Evolutionary conservation across 495 filamentous ascomycete genomes (phyloP), one percentile per base, ranked within the genome.

Genomic region (Xylaria flabelliformis): DNA sequence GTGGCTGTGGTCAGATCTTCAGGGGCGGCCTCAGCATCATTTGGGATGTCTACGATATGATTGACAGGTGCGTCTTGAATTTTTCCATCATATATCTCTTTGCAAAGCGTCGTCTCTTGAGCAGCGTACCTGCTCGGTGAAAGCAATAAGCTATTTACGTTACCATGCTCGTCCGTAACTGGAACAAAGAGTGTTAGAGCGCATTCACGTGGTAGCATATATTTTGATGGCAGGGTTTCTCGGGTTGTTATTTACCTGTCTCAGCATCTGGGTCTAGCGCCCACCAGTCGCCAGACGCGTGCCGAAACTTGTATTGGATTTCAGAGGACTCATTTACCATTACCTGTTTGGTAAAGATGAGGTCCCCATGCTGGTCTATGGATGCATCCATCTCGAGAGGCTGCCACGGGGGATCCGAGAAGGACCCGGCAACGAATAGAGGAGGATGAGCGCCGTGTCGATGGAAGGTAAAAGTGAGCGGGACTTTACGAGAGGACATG

Each of bases 271-370:
- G 87, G 67, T 92, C 86, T 59, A 90, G 75, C 4, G 88, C 85
- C 91, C 91, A 92, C 87, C 87, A 90, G 73, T 92, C 85, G 42
- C 87, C 87, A 3, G 80, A 59, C 6, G 89, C 91, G 64, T 92
- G 78, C 29, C 90, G 85, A 75, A 93, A 92, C 77, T 92, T 92
- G 82, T 92, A 93, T 73, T 91, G 87, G 71, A 90, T 88, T 70
- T 87, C 79, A 24, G 82, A 80, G 26, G 81, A 85, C 62, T 82
- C 78, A 34, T 83, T 76, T 13, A 78, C 84, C 36, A 81, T 75
- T 39, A 90, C 75, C 29, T 86, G 82, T 48, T 87, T 84, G 21
- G 73, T 80, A 70, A 85, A 88, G 21, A 78, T 46, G 71, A 85
- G 77, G 46, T 82, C 82, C 3, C 82, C 83, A 44, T 83, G 75